Conservation (phyloP, 768 basidiomycete species). For the Gloeopeniophorella convolvens region DNA sequence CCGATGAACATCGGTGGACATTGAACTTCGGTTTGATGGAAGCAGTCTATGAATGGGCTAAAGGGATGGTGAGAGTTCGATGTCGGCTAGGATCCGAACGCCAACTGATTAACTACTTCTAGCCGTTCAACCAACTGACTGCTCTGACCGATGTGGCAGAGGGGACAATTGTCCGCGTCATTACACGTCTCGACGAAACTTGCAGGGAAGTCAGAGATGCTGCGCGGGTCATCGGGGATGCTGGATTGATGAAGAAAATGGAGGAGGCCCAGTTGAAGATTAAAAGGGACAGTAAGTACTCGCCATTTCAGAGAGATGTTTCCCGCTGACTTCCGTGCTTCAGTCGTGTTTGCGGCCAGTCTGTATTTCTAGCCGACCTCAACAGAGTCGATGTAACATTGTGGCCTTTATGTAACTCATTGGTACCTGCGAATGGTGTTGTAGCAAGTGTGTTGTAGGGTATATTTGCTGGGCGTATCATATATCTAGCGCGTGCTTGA, state of each 20-base stretch:
- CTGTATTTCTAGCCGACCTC: constrained; percentile 63
- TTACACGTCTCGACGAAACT: constrained; percentile 93
- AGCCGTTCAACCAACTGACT: constrained; percentile 97
- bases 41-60: constrained; percentile 99
- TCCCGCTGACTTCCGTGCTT: neutral
- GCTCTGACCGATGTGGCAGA: constrained; percentile 90
- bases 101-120: neutral
- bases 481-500: no score
- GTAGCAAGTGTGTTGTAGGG: no score
- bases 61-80: constrained; percentile 74
- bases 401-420: no score
- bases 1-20: constrained; percentile 68
- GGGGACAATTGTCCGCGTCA: constrained; percentile 94
- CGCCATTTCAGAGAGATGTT: neutral
- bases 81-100: neutral
- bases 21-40: constrained; percentile 91
- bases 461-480: no score
- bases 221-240: constrained; percentile 94
- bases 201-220: constrained; percentile 96
- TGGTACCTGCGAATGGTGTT: no score
- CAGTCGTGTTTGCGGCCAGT: constrained; percentile 84
- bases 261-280: constrained; percentile 91
- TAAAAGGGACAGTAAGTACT: constrained; percentile 85
- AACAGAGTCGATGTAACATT: no score
- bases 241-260: constrained; percentile 96